Percentiles rank a stretch among this genome's conserved stretches.
Conservation (phyloP, 1,284 basidiomycete genomes). For the Xerocomus subilludens region DNA sequence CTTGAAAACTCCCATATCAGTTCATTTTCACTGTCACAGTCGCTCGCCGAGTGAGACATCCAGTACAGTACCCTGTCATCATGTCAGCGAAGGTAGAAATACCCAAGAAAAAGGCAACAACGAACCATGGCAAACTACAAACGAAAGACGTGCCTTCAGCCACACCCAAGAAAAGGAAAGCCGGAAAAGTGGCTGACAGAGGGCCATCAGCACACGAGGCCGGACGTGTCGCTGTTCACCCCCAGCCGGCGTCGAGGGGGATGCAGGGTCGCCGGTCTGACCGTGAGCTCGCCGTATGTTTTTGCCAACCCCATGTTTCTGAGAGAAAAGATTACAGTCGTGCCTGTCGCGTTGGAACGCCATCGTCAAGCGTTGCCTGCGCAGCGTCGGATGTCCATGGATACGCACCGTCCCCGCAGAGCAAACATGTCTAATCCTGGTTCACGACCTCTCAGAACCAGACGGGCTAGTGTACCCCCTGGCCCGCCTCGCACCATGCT, state of each 20-base stretch:
- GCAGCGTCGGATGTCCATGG: slow-evolving; percentile 48
- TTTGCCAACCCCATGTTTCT: slow-evolving; percentile 18
- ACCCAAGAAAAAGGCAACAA: slow-evolving; percentile 42
- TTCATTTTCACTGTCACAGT: slow-evolving; percentile 33
- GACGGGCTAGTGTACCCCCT: slow-evolving; percentile 43
- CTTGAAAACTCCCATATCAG: slow-evolving; percentile 48
- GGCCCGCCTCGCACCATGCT: slow-evolving; percentile 56
- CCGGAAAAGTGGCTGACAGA: slow-evolving; percentile 35
- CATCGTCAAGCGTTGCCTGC: slow-evolving; percentile 43
- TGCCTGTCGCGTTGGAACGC: slow-evolving; percentile 38
- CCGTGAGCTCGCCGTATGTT: slow-evolving; percentile 37
- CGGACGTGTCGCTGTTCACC: slow-evolving; percentile 33
- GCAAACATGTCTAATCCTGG: slow-evolving; percentile 41
- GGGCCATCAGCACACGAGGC: slow-evolving; percentile 31
- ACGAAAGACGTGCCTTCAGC: slow-evolving; percentile 34
- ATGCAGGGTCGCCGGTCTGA: slow-evolving; percentile 51
- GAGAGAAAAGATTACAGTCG: slow-evolving; percentile 39
- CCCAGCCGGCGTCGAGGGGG: slow-evolving; percentile 35
- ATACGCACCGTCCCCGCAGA: slow-evolving; percentile 46
- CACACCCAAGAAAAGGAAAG: slow-evolving; percentile 49
- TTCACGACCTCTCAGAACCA: slow-evolving; percentile 42
- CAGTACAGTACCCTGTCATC: slow-evolving; percentile 25
- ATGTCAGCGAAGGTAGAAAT: slow-evolving; percentile 49
- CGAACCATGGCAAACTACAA: slow-evolving; percentile 35
- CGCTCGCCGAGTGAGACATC: slow-evolving; percentile 33